Base-by-base conservation (phyloP, 176 grass and related monocot genomes). In the Triticum urartu region DNA sequence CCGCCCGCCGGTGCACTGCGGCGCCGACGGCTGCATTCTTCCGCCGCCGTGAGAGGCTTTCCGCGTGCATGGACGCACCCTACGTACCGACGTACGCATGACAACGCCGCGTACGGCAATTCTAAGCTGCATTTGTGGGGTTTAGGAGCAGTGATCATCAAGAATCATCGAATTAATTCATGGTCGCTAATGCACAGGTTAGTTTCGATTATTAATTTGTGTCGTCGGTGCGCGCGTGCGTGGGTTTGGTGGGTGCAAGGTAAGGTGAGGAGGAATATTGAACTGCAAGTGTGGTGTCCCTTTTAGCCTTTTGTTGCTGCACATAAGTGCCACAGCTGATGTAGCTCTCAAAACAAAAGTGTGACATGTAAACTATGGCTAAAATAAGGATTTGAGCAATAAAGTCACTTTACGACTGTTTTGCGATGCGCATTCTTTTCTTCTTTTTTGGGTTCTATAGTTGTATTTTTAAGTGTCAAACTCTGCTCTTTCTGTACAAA, bases 1-100 rank as follows among this genome's bases (percentile, higher is more conserved):
- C 75, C 74, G n/a, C 66, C 93, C 91, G n/a, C 91, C 91, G 11
- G 87, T 86, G 47, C 90, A 91, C 86, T 98, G 95, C 83, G 87
- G n/a, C 81, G 64, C 85, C 15, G 68, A 98, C 69, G 95, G 95
- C 3, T 98, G 95, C 82, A 92, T 95, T 42, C 22, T 81, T 10
- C 62, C 15, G 15, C 78, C 82, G n/a, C 70, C 69, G 7, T 87
- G 72, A 78, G 47, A 50, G 73, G 14, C 30, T 21, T 77, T 11
- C 43, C 4, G 72, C 40, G 20, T 79, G 39, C n/a, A 6, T 81
- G 58, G 24, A 21, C 54, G 54, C 47, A 8, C 5, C 3, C 6
- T 43, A 69, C 32, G 11, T 11, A 72, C 32, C 20, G 13, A 47
- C 61, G 43, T 74, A 74, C 13, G 13, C 50, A 15, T 30, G 74